phyloP scores from a whole-genome alignment of 2,329 filamentous ascomycete genomes.

The Monosporascus sp. region DNA sequence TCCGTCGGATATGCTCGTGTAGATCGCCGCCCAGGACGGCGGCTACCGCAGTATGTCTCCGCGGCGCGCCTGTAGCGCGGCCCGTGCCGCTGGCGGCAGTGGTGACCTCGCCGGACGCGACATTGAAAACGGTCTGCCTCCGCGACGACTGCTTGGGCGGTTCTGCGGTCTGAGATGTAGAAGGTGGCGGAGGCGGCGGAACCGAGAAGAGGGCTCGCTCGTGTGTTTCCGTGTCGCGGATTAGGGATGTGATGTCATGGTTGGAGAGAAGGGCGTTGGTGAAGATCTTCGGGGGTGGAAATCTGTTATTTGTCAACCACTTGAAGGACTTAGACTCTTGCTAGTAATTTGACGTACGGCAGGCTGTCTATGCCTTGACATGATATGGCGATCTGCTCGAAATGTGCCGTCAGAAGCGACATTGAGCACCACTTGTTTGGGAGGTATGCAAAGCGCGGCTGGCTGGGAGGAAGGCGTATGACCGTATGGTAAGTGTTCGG shows the following conservation, averaged over 20 bases:
- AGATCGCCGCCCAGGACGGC: slow-evolving; percentile 84
- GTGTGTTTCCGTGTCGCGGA: slow-evolving; percentile 91
- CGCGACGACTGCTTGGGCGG: slow-evolving; percentile 40
- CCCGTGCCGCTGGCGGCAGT: slow-evolving; percentile 44
- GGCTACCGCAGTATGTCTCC: slow-evolving; percentile 77
- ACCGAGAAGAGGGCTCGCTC: slow-evolving; percentile 94
- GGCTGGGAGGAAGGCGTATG: no score
- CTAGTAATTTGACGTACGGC: slow-evolving; percentile 46
- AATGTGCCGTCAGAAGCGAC: slow-evolving; percentile 64
- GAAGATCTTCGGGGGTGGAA: slow-evolving; percentile 88
- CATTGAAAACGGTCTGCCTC: slow-evolving; percentile 62
- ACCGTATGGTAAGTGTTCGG: no score
- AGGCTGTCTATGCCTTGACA: slow-evolving; percentile 70
- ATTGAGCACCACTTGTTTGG: slow-evolving; percentile 36
- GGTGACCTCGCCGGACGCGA: slow-evolving; percentile 57
- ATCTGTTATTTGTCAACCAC: slow-evolving; percentile 45
- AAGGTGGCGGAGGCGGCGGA: slow-evolving; percentile 58
- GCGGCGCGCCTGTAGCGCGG: slow-evolving; percentile 45
- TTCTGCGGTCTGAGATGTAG: slow-evolving; percentile 40
- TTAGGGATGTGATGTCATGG: slow-evolving; percentile 89
- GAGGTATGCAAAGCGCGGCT: no score
- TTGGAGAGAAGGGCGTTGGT: slow-evolving; percentile 85
- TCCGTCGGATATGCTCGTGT: slow-evolving; percentile 67
- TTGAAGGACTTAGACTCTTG: slow-evolving; percentile 1
- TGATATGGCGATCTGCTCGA: slow-evolving; percentile 73